Evolutionary conservation across 768 basidiomycete species (phyloP).

Genomic region (Lyophyllum decastes): DNA sequence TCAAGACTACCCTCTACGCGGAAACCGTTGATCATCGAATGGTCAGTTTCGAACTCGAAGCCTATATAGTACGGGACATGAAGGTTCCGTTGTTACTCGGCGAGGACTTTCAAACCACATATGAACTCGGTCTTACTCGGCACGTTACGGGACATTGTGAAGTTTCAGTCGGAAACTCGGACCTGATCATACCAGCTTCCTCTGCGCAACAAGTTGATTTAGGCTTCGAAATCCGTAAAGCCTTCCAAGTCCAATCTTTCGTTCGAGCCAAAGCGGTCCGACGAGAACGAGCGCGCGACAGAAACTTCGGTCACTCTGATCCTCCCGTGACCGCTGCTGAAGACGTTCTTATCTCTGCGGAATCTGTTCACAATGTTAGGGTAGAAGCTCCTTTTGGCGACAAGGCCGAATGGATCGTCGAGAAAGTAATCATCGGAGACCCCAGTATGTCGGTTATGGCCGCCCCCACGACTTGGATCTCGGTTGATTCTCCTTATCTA

Average conservation of each 20-base stretch:
- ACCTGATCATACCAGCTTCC: slow-evolving; percentile 1
- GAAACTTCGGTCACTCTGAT: background rate
- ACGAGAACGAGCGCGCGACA: background rate
- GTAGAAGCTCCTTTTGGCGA: slow-evolving; percentile 11
- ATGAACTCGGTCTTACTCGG: slow-evolving; percentile 8
- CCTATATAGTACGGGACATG: slow-evolving; percentile 31
- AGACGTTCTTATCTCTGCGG: background rate
- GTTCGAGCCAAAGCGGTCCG: background rate
- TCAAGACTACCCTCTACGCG: background rate
- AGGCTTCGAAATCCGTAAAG: slow-evolving; percentile 18
- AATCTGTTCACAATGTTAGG: slow-evolving; percentile 6
- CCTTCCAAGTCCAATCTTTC: slow-evolving; percentile 6
- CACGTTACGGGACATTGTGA: slow-evolving; percentile 10
- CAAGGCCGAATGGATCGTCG: slow-evolving; percentile 16
- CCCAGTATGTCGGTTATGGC: too few species aligned
- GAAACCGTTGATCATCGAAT: background rate
- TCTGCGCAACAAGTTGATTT: slow-evolving; percentile 15
- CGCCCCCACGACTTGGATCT: background rate
- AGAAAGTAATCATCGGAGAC: slow-evolving; percentile 14
- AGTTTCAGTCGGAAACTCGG: background rate
- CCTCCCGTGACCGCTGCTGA: background rate
- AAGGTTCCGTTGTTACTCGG: slow-evolving; percentile 29
- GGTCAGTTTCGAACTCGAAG: slow-evolving; percentile 27
- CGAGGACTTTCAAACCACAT: slow-evolving; percentile 33
- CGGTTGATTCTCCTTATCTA: background rate